Percentiles rank a stretch among this genome's conserved stretches.
These are phyloP conservation scores for Candida arabinofermentans DNA, from an alignment of 805 yeast genomes.

Conservation along the genomic window DNA sequence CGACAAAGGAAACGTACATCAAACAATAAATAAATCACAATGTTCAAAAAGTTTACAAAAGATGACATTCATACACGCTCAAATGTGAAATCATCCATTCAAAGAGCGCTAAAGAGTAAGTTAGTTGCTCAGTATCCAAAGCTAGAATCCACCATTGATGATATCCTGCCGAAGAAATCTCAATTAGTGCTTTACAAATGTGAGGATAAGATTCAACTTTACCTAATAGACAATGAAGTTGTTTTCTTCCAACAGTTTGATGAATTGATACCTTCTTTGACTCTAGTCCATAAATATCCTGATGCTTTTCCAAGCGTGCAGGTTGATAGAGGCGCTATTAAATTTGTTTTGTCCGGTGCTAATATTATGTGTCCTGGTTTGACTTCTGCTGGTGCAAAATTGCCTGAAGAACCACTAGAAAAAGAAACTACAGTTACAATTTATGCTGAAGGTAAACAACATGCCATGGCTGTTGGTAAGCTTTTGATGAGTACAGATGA, in stretches of 20 bases:
- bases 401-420: slow-evolving; percentile 70
- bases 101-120: slow-evolving; percentile 76
- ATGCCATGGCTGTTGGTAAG: slow-evolving; percentile 88
- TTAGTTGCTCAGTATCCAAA: slow-evolving; percentile 69
- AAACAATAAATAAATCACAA: slow-evolving; percentile 7
- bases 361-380: slow-evolving; percentile 96
- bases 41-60: slow-evolving; percentile 54
- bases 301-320: slow-evolving; percentile 78
- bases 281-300: slow-evolving; percentile 78
- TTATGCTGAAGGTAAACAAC: slow-evolving; percentile 90
- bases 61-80: slow-evolving; percentile 90
- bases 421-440: slow-evolving; percentile 73
- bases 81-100: slow-evolving; percentile 91
- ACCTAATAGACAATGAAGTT: slow-evolving; percentile 67
- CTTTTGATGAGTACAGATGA: slow-evolving; percentile 86
- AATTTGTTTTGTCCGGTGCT: slow-evolving; percentile 92
- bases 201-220: slow-evolving; percentile 82
- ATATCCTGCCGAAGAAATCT: slow-evolving; percentile 82
- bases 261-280: slow-evolving; percentile 71
- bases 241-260: slow-evolving; percentile 79
- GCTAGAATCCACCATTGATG: slow-evolving; percentile 76
- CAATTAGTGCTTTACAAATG: slow-evolving; percentile 79
- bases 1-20: background rate
- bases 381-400: slow-evolving; percentile 76
- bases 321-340: slow-evolving; percentile 95